Conservation (phyloP, 352 stramenopile species). For the Globisporangium abappressorium region DNA sequence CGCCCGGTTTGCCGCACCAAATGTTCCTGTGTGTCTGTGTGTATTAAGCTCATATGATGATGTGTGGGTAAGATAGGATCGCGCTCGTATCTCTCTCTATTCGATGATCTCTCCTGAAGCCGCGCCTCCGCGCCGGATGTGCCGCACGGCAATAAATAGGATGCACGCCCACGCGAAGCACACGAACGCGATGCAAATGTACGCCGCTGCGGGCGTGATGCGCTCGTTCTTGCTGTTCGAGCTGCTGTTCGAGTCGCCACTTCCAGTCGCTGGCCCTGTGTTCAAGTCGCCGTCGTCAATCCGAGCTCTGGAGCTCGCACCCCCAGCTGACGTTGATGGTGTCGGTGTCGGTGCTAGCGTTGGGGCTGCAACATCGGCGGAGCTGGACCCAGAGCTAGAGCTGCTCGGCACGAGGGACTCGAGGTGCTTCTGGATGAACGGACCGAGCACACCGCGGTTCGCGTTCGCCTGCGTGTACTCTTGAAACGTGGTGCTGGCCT, state of each 20-base stretch:
- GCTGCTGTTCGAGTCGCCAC: neutral
- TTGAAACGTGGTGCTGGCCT: conserved; percentile 13
- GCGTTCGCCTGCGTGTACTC: conserved; percentile 32
- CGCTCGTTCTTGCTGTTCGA: neutral
- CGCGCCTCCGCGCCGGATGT: conserved; percentile 15
- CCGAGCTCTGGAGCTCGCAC: neutral
- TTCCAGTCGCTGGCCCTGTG: neutral
- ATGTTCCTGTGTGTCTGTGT: neutral
- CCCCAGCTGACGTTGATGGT: neutral
- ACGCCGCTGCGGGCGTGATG: conserved; percentile 33
- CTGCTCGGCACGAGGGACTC: conserved; percentile 22
- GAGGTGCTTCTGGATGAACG: conserved; percentile 52
- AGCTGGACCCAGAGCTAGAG: neutral
- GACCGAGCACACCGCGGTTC: conserved; percentile 51
- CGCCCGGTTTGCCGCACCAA: neutral
- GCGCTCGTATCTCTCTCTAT: neutral
- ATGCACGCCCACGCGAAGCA: conserved; percentile 43
- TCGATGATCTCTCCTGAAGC: neutral
- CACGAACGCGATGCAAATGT: conserved; percentile 56
- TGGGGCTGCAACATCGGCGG: no score
- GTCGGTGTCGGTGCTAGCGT: neutral
- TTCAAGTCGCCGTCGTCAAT: neutral
- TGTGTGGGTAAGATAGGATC: neutral
- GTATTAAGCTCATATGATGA: neutral
- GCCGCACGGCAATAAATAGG: conserved; percentile 45